Conservation (phyloP, 192 early-diverging fungal species). For the Backusella tuberculispora region DNA sequence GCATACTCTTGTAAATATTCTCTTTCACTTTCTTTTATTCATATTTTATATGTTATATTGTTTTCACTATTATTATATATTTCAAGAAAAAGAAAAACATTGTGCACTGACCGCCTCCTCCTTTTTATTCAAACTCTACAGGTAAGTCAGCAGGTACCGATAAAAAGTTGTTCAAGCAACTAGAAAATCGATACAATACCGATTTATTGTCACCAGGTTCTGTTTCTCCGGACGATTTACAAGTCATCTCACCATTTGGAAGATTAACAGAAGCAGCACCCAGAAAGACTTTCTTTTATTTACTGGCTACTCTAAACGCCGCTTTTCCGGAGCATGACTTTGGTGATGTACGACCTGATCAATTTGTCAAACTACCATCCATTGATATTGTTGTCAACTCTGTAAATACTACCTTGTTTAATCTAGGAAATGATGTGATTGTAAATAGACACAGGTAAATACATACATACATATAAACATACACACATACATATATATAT, state of each 20-base stretch:
- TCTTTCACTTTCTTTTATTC: neutral
- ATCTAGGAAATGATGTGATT: slow-evolving; percentile 72
- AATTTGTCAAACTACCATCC: slow-evolving; percentile 79
- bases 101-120: neutral
- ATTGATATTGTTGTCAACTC: slow-evolving; percentile 75
- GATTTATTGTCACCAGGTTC: slow-evolving; percentile 63
- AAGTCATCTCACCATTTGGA: slow-evolving; percentile 84
- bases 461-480: neutral
- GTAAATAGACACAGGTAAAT: slow-evolving; percentile 49
- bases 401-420: slow-evolving; percentile 86
- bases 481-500: neutral
- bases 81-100: neutral
- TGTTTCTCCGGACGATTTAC: slow-evolving; percentile 71
- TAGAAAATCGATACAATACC: slow-evolving; percentile 83
- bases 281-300: slow-evolving; percentile 89
- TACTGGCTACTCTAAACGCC: slow-evolving; percentile 94
- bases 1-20: slow-evolving; percentile 88
- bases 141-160: slow-evolving; percentile 94
- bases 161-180: slow-evolving; percentile 87
- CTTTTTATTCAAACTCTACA: slow-evolving; percentile 35
- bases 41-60: neutral
- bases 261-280: slow-evolving; percentile 83
- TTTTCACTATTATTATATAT: no score
- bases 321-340: slow-evolving; percentile 98
- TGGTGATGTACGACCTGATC: slow-evolving; percentile 81